These are phyloP conservation scores for Lichtheimia hyalospora DNA, from an alignment of 371 early-diverging fungal genomes.

Conservation along the genomic window DNA sequence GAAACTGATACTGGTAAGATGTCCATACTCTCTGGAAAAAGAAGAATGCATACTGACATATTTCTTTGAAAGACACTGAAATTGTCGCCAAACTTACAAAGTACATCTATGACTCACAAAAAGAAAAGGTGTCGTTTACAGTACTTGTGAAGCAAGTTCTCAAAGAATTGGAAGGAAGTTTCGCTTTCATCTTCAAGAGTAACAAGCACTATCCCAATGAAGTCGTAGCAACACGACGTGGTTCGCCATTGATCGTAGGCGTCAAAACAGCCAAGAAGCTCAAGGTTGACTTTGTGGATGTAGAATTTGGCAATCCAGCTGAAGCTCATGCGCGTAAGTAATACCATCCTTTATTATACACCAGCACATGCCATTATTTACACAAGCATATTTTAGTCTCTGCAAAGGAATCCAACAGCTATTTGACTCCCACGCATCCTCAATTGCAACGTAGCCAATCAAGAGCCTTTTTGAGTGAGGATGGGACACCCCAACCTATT, in stretches of 20 bases:
- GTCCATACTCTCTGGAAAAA: conserved; percentile 41
- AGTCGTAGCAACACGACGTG: conserved; percentile 93
- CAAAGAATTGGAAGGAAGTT: conserved; percentile 97
- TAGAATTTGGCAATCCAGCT: conserved; percentile 43
- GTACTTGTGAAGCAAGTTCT: conserved; percentile 88
- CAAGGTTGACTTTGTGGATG: conserved; percentile 89
- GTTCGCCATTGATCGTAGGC: conserved; percentile 96
- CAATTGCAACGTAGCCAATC: conserved; percentile 83
- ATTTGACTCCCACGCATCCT: conserved; percentile 41
- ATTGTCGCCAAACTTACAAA: conserved; percentile 94
- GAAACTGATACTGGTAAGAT: conserved; percentile 89
- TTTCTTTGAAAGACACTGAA: conserved; percentile 48
- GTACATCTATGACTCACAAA: conserved; percentile 92
- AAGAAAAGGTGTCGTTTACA: conserved; percentile 74
- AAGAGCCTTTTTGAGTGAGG: conserved; percentile 89
- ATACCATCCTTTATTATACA: background rate
- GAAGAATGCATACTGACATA: too few species aligned
- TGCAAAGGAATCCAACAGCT: conserved; percentile 26
- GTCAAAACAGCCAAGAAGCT: conserved; percentile 95
- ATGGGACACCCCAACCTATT: conserved; percentile 88
- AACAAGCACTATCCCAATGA: conserved; percentile 84
- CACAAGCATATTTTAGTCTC: conserved; percentile 4
- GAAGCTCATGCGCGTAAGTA: conserved; percentile 3
- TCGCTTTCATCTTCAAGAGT: conserved; percentile 95
- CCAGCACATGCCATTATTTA: background rate